Evolutionary conservation across 2,329 filamentous ascomycete genomes (phyloP).

Genomic region (Fusarium continuum): DNA sequence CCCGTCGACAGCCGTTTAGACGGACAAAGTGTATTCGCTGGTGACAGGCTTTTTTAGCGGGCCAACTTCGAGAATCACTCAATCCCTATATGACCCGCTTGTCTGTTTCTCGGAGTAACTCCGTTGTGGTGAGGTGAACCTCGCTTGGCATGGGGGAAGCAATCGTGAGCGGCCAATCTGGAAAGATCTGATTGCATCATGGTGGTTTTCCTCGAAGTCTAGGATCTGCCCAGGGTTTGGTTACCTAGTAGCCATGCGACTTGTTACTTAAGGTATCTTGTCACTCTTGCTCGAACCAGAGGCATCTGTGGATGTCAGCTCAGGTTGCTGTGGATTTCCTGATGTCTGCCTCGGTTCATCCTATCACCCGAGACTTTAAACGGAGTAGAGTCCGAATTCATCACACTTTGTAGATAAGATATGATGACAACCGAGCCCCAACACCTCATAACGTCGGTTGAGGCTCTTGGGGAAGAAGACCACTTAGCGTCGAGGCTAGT

Average conservation of each 20-base stretch:
- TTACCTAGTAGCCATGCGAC: not conserved
- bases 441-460: conserved; percentile 6
- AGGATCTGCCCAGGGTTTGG: conserved; percentile 3
- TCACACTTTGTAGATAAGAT: not conserved
- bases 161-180: conserved; percentile 21
- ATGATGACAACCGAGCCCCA: conserved; percentile 1
- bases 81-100: not conserved
- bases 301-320: not conserved
- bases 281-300: not conserved
- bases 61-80: conserved; percentile 3
- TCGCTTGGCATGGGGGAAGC: conserved; percentile 6
- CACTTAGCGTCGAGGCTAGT: conserved; percentile 4
- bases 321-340: not conserved
- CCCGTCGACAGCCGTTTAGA: conserved; percentile 11
- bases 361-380: not conserved
- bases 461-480: conserved; percentile 3
- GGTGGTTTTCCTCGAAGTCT: conserved; percentile 19
- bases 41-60: not conserved
- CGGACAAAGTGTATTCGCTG: conserved; percentile 6
- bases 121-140: conserved; percentile 18
- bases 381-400: not conserved
- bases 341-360: not conserved
- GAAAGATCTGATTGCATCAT: conserved; percentile 22
- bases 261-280: too few relatives aligned
- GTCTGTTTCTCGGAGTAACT: conserved; percentile 23